Conservation (phyloP, 2,329 filamentous ascomycete genomes). For the Huntiella decipiens region DNA sequence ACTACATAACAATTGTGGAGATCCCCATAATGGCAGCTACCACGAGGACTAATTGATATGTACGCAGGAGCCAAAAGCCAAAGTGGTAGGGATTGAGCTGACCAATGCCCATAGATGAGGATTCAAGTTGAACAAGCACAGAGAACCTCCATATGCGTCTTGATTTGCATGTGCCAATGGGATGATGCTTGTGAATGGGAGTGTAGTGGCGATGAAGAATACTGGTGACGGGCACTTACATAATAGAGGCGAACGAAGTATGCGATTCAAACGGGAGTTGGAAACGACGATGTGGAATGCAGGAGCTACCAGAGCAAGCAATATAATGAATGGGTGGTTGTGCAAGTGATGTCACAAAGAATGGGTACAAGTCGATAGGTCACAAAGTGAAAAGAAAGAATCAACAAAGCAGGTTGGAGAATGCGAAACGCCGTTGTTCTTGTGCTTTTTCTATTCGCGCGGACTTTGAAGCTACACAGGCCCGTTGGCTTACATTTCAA, state of each 20-base stretch:
- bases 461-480: not conserved
- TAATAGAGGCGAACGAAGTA: not conserved
- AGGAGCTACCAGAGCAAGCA: constrained; percentile 1
- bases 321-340: constrained; percentile 1
- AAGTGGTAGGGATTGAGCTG: not conserved
- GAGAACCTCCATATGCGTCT: too few species aligned
- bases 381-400: constrained; percentile 2
- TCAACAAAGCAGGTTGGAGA: constrained; percentile 1
- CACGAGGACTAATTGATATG: too few species aligned
- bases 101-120: not conserved
- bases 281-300: not conserved
- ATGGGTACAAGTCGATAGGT: constrained; percentile 15
- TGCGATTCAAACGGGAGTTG: not conserved
- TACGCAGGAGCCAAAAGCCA: not conserved
- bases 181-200: not conserved
- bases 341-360: too few species aligned
- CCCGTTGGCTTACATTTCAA: constrained; percentile 8
- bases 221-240: not conserved
- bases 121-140: too few species aligned
- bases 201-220: not conserved
- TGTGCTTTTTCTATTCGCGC: constrained; percentile 7
- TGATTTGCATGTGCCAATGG: not conserved
- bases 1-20: not conserved
- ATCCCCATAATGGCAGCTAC: not conserved
- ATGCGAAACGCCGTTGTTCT: not conserved